Percentiles rank a stretch among this genome's conserved stretches.
Evolutionary conservation across 331 rosid species (phyloP).

Genomic region (Ulmus americana): DNA sequence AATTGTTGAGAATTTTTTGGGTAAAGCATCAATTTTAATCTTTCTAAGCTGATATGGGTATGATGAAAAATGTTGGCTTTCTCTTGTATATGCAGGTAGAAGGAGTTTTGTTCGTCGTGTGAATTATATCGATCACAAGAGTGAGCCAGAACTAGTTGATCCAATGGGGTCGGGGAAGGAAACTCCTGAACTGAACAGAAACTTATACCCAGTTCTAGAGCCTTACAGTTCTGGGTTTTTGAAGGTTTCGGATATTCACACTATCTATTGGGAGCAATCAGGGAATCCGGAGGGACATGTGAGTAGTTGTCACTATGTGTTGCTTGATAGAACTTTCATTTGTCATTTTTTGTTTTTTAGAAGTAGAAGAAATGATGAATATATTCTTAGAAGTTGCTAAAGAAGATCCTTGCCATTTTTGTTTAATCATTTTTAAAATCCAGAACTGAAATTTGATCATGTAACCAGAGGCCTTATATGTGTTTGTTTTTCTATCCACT

Average conservation of each 20-base stretch:
- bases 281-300: constrained; percentile 85
- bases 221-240: constrained; percentile 56
- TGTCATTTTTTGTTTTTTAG: background rate
- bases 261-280: constrained; percentile 87
- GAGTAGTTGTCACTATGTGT: constrained; percentile 27
- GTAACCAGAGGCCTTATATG: background rate
- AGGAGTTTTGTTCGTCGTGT: constrained; percentile 27
- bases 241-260: constrained; percentile 75
- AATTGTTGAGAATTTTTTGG: background rate
- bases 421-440: too few relatives aligned
- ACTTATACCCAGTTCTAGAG: constrained; percentile 56
- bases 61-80: constrained; percentile 20
- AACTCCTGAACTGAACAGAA: constrained; percentile 32
- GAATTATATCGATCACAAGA: constrained; percentile 30
- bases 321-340: background rate
- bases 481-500: background rate
- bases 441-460: too few relatives aligned
- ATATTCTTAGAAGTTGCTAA: background rate
- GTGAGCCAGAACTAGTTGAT: constrained; percentile 24
- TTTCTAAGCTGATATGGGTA: background rate
- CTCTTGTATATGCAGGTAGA: constrained; percentile 30
- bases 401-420: too few relatives aligned
- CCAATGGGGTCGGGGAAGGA: constrained; percentile 57
- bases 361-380: background rate
- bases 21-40: background rate